Percentiles rank a stretch among this genome's conserved stretches.
Evolutionary conservation across 192 early-diverging fungal species (phyloP).

Genomic region (Diversispora epigaea): DNA sequence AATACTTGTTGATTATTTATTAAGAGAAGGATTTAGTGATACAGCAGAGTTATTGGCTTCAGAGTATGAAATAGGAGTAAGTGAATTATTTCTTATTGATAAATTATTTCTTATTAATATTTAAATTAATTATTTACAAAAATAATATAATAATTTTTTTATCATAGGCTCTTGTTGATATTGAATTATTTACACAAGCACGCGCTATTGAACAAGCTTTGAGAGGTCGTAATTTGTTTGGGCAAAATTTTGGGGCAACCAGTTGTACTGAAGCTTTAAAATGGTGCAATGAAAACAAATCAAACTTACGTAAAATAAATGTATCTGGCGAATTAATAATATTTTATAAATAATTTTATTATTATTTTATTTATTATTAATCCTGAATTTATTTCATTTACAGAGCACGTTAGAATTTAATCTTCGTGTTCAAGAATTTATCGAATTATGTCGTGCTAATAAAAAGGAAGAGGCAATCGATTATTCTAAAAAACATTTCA

Average conservation of each 20-base stretch:
- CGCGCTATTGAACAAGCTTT: constrained; percentile 80
- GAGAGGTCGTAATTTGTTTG: neutral
- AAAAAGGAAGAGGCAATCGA: constrained; percentile 72
- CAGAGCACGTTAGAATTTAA: constrained; percentile 97
- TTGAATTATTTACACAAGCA: constrained; percentile 85
- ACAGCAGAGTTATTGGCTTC: constrained; percentile 72
- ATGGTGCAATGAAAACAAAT: constrained; percentile 95
- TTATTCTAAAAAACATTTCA: constrained; percentile 86
- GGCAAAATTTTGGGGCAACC: constrained; percentile 51
- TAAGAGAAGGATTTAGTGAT: constrained; percentile 77
- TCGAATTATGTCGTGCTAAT: constrained; percentile 76
- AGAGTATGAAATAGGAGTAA: constrained; percentile 64
- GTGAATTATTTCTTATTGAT: neutral
- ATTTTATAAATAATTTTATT: neutral
- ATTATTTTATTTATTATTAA: neutral
- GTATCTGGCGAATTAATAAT: constrained; percentile 42
- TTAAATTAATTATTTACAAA: too few species aligned
- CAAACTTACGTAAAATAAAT: constrained; percentile 85
- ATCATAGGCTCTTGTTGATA: constrained; percentile 82
- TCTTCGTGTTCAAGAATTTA: constrained; percentile 90
- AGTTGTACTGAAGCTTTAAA: constrained; percentile 78
- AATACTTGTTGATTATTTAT: constrained; percentile 93
- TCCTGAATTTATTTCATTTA: neutral
- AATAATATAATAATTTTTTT: too few species aligned
- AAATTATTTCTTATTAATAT: too few species aligned